Evolutionary conservation across 345 rosid species (phyloP).

Genomic region (Bretschneidera sinensis): DNA sequence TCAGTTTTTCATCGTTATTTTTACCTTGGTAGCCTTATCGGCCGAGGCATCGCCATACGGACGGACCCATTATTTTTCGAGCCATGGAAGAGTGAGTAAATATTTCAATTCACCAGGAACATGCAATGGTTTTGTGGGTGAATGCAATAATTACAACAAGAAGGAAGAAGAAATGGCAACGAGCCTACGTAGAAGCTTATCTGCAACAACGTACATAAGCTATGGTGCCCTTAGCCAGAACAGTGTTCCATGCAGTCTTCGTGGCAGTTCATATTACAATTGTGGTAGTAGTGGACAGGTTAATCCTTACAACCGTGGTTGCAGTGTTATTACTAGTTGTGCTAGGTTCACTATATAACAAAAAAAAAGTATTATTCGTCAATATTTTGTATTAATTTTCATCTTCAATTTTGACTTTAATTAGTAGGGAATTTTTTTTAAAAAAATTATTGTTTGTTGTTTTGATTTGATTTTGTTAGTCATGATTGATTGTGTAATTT

Average conservation of each 20-base stretch:
- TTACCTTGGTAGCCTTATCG: neutral
- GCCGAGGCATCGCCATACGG: neutral
- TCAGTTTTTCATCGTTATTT: neutral
- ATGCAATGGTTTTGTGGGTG: conserved; percentile 5
- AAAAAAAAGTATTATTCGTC: too few species aligned
- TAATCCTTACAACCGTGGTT: conserved; percentile 53
- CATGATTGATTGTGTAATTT: too few species aligned
- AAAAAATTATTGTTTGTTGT: too few species aligned
- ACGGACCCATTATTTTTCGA: neutral
- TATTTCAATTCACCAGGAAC: neutral
- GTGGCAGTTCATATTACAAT: conserved; percentile 51
- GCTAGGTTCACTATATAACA: conserved; percentile 24
- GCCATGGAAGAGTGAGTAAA: neutral
- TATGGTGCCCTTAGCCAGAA: conserved; percentile 34
- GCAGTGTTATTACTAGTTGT: conserved; percentile 47
- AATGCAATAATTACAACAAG: neutral
- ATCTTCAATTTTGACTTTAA: too few species aligned
- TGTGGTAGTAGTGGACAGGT: conserved; percentile 30
- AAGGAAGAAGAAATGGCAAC: conserved; percentile 11
- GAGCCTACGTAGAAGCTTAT: conserved; percentile 16
- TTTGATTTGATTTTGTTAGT: too few species aligned
- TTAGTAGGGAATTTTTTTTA: too few species aligned
- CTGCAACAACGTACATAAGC: conserved; percentile 29
- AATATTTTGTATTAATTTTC: too few species aligned
- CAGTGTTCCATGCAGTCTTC: conserved; percentile 36